Evolutionary conservation across 2,329 filamentous ascomycete genomes (phyloP), one percentile per base, ranked within the genome.

Genomic region (Ceratocystis alfenasii): DNA sequence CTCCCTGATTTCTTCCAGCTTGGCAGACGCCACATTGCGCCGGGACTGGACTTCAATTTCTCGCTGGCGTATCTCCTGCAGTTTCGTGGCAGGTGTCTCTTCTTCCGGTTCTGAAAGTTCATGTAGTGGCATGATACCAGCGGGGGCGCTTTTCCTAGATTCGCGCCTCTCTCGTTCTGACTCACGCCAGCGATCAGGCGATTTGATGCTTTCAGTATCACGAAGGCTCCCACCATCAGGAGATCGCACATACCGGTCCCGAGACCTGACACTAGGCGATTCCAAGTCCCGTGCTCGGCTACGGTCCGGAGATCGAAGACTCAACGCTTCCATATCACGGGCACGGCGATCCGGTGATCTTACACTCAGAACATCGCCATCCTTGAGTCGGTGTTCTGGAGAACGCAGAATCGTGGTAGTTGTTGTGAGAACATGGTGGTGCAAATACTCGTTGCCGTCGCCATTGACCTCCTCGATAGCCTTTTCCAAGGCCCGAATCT

Each of bases 1-100:
- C 65, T 81, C 78, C 48, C 78, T 75, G 65, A 83, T 82, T 71
- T 83, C 81, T 45, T 79, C 80, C 2, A 84, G 72, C 77, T 55
- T 62, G 20, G 44, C 61, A 6, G 65, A 64, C 7, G 61, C 65
- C 6, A 53, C 30, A 36, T 33, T 67, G 22, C 61, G 22, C 6
- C 65, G 61, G 25, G 41, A 62, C 15, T 46, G 33, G n/a, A 30
- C 76, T 30, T 77, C 74, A 50, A 73, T 74, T 70, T 81, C 79
- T 25, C 75, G 74, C 60, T 75, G 74, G 46, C 76, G 74, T 61
- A 83, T 77, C 30, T 81, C 78, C 53, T 82, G 79, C 5, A 83
- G 70, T 63, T 78, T 79, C 15, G 75, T 77, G 2, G 62, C 25
- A 17, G 45, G 57, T 20, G 20, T 33, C 8, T 67, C 59, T 7